These are phyloP conservation scores for Candida railenensis DNA, from an alignment of 805 yeast species.

Conservation along the genomic window DNA sequence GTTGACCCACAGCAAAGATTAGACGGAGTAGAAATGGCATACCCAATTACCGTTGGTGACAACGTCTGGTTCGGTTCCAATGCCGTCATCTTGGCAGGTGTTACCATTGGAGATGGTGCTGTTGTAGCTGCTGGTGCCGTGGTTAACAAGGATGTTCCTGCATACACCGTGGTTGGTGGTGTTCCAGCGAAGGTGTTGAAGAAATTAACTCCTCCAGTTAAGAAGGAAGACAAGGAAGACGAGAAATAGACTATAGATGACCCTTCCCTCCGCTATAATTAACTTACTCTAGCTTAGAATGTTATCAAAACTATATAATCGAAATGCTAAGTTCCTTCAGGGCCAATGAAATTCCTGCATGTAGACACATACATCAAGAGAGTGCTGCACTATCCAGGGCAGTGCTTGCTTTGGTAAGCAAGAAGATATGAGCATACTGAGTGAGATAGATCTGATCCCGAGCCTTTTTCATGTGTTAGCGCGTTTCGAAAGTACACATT, in stretches of 20 bases:
- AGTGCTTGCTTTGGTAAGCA: too few relatives aligned
- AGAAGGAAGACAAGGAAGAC: constrained; percentile 8
- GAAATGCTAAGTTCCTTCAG: too few relatives aligned
- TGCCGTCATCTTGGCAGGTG: constrained; percentile 60
- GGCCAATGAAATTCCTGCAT: too few relatives aligned
- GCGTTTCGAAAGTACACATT: too few relatives aligned
- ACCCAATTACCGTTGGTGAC: constrained; percentile 58
- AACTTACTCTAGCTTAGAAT: too few relatives aligned
- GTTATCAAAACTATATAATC: too few relatives aligned
- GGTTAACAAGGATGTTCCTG: constrained; percentile 57
- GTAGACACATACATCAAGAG: too few relatives aligned
- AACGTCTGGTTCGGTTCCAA: constrained; percentile 69
- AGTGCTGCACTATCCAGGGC: too few relatives aligned
- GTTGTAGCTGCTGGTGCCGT: constrained; percentile 70
- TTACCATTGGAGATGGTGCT: constrained; percentile 58
- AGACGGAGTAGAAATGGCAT: constrained; percentile 51
- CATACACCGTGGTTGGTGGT: constrained; percentile 59
- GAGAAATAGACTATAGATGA: neutral
- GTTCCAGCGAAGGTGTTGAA: constrained; percentile 54
- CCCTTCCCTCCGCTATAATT: too few relatives aligned
- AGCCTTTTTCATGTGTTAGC: too few relatives aligned
- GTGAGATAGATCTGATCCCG: too few relatives aligned
- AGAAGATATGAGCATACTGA: too few relatives aligned
- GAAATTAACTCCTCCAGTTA: constrained; percentile 5
- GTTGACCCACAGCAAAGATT: constrained; percentile 45